A percentile compares a stretch with the other conserved stretches of the same genome.
Evolutionary conservation across 345 rosid genomes (phyloP).

Genomic region (Microcos paniculata): DNA sequence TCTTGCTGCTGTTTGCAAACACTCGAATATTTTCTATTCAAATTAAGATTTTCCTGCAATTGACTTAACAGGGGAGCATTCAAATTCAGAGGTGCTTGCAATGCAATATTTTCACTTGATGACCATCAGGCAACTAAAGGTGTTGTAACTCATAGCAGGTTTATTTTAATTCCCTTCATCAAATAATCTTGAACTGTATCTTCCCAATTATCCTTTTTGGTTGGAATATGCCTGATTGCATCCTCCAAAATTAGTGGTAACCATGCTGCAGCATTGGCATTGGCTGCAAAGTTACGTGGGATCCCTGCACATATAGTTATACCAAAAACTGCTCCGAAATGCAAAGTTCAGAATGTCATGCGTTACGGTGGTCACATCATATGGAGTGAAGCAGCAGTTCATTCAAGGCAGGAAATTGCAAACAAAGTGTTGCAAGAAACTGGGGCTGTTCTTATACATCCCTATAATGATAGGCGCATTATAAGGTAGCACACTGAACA

Average conservation of each 20-base stretch:
- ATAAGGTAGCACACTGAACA: constrained; percentile 52
- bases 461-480: constrained; percentile 69
- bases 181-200: neutral
- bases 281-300: constrained; percentile 81
- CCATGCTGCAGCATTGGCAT: constrained; percentile 93
- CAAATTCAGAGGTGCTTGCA: constrained; percentile 93
- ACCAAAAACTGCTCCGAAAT: constrained; percentile 84
- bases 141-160: constrained; percentile 95
- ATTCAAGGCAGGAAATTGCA: constrained; percentile 71
- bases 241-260: constrained; percentile 60
- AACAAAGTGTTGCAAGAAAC: constrained; percentile 62
- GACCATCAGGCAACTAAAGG: constrained; percentile 72
- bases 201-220: neutral
- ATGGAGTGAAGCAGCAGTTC: constrained; percentile 67
- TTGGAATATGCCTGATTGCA: constrained; percentile 15
- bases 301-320: constrained; percentile 73
- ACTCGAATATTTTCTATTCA: neutral
- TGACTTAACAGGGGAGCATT: constrained; percentile 70
- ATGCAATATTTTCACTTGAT: constrained; percentile 73
- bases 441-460: constrained; percentile 79
- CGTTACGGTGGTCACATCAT: constrained; percentile 80
- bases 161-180: constrained; percentile 5
- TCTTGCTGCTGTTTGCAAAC: neutral
- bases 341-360: constrained; percentile 81
- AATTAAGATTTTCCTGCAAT: neutral